These are phyloP conservation scores for Rhododendron griersonianum DNA, from an alignment of 148 eudicot species.

Conservation along the genomic window DNA sequence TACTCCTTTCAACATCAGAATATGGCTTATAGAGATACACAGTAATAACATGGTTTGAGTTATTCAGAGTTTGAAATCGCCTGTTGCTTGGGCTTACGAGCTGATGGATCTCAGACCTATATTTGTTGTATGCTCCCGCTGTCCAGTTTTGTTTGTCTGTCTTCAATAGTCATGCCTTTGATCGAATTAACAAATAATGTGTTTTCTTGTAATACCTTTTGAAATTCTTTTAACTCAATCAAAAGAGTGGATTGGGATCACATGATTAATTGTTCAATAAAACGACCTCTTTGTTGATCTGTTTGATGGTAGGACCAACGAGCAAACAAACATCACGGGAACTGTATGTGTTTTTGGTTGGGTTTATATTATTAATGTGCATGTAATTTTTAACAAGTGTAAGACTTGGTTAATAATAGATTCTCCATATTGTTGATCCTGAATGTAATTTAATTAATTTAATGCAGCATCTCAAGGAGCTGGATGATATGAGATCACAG, in stretches of 20 bases:
- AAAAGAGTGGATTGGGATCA: neutral
- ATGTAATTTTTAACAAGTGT: neutral
- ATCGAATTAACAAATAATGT: neutral
- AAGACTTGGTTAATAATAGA: neutral
- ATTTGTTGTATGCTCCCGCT: neutral
- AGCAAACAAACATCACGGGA: neutral
- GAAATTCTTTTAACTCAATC: neutral
- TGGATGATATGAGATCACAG: conserved; percentile 68
- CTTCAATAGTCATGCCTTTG: neutral
- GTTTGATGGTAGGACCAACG: neutral
- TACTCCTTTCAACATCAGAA: neutral
- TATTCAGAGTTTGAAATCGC: neutral
- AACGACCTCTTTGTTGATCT: neutral
- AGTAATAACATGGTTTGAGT: neutral
- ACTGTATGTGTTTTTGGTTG: neutral
- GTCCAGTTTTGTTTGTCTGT: neutral
- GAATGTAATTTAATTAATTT: neutral
- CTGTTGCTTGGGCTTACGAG: neutral
- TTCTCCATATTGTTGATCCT: neutral
- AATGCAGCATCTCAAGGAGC: conserved; percentile 62
- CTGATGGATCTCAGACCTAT: neutral
- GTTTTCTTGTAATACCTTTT: neutral
- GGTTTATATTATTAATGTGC: neutral
- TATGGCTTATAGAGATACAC: neutral
- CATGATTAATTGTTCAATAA: neutral